Conservation (phyloP, 2,329 filamentous ascomycete species). For the Bertia moriformis region DNA sequence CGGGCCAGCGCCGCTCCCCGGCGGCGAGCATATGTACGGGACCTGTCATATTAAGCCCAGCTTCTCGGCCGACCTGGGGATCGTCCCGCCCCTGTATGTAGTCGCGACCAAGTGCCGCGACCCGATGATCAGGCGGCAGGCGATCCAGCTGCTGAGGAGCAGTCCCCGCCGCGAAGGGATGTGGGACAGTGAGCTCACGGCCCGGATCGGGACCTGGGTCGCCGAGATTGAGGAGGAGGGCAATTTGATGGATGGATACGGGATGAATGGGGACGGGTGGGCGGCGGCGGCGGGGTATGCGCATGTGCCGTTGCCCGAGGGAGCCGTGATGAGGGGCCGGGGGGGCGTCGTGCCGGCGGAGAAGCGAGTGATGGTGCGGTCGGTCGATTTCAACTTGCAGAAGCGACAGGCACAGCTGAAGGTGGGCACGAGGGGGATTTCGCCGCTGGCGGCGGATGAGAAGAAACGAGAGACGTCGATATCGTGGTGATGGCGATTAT, state of each 20-base stretch:
- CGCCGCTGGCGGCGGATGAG: too few species aligned
- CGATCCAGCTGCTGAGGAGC: conserved; percentile 43
- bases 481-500: too few species aligned
- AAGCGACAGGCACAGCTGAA: conserved; percentile 30
- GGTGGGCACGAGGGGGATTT: too few species aligned
- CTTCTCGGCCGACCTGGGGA: conserved; percentile 49
- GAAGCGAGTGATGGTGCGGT: conserved; percentile 37
- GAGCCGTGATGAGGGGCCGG: conserved; percentile 5
- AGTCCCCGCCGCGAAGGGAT: conserved; percentile 51
- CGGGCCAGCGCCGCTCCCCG: conserved; percentile 18
- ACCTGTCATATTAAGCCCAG: conserved; percentile 39
- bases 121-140: conserved; percentile 36
- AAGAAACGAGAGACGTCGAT: too few species aligned
- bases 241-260: too few species aligned
- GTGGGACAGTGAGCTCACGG: conserved; percentile 51
- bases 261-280: not conserved
- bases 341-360: conserved; percentile 28
- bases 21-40: conserved; percentile 20
- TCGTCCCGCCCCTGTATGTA: conserved; percentile 50
- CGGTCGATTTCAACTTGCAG: conserved; percentile 40
- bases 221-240: conserved; percentile 32
- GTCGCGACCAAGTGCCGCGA: conserved; percentile 55
- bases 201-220: conserved; percentile 39
- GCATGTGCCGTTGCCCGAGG: conserved; percentile 12
- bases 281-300: conserved; percentile 9